Percentiles rank a stretch among this genome's conserved stretches.
Conservation (phyloP, 2,329 filamentous ascomycete species). For the Scedosporium apiospermum region DNA sequence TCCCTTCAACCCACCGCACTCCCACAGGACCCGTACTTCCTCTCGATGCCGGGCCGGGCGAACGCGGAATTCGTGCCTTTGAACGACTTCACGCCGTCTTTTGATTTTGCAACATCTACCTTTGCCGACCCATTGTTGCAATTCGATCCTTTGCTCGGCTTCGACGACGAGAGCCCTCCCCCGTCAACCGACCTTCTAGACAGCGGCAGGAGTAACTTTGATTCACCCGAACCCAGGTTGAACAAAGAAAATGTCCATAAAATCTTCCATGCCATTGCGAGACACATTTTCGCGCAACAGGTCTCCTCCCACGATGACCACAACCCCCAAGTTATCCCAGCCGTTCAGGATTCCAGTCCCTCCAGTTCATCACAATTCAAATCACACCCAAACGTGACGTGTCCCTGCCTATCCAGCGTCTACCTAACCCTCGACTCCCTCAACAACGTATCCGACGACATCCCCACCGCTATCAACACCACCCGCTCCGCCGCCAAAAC, state of each 20-base stretch:
- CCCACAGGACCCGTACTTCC: neutral
- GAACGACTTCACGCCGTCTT: neutral
- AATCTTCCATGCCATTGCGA: neutral
- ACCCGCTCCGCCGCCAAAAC: slow-evolving; percentile 37
- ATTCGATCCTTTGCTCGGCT: neutral
- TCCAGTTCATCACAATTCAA: neutral
- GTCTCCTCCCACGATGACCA: neutral
- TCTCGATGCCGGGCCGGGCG: neutral
- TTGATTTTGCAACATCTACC: neutral
- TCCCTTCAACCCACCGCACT: neutral
- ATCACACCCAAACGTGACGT: slow-evolving; percentile 15
- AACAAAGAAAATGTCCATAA: neutral
- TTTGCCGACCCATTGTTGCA: neutral
- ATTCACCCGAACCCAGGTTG: neutral
- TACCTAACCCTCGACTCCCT: slow-evolving; percentile 42
- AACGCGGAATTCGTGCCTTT: neutral
- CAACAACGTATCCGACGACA: slow-evolving; percentile 32
- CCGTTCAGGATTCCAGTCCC: neutral
- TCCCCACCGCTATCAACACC: slow-evolving; percentile 35
- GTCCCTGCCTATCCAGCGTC: slow-evolving; percentile 39
- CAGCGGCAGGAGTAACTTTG: neutral
- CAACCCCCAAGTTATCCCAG: neutral
- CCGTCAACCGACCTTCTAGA: neutral
- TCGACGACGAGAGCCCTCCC: neutral
- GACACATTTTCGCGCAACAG: neutral